phyloP scores from a whole-genome alignment of 176 grass and related monocot species.

The Aegilops speltoides region DNA sequence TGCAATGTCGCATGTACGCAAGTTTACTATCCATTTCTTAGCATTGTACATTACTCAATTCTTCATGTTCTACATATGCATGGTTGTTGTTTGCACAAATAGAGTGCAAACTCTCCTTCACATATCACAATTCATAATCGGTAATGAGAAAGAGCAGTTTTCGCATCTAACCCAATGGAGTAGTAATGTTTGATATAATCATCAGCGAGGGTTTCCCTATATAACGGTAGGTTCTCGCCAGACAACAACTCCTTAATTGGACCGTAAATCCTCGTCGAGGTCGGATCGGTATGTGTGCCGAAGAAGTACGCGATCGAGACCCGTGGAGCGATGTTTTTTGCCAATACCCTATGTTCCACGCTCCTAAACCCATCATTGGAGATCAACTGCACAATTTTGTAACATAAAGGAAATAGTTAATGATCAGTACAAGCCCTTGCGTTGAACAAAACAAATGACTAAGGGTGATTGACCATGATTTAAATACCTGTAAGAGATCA shows the following conservation, averaged over 20 bases:
- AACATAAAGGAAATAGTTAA: too few relatives aligned
- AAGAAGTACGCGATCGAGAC: slow-evolving; percentile 52
- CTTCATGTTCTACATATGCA: neutral
- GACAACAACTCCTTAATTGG: slow-evolving; percentile 69
- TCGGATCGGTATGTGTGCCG: slow-evolving; percentile 27
- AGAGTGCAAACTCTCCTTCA: neutral
- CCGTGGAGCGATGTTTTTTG: slow-evolving; percentile 30
- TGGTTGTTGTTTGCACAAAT: neutral
- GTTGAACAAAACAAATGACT: too few relatives aligned
- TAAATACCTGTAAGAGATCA: slow-evolving; percentile 52
- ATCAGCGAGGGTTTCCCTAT: slow-evolving; percentile 37
- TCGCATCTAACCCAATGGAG: slow-evolving; percentile 33
- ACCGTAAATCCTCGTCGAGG: slow-evolving; percentile 46
- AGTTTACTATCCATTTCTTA: neutral
- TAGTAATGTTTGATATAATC: slow-evolving; percentile 38
- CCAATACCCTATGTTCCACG: slow-evolving; percentile 58
- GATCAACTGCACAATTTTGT: slow-evolving; percentile 37
- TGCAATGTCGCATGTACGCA: too few relatives aligned
- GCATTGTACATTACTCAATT: neutral
- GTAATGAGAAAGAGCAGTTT: slow-evolving; percentile 38
- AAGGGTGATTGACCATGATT: too few relatives aligned
- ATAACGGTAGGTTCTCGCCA: slow-evolving; percentile 41
- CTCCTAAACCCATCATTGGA: slow-evolving; percentile 58
- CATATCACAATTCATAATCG: slow-evolving; percentile 23
- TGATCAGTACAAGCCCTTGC: too few relatives aligned